Evolutionary conservation across 768 basidiomycete species (phyloP).

Genomic region (Phallus indusiatus): DNA sequence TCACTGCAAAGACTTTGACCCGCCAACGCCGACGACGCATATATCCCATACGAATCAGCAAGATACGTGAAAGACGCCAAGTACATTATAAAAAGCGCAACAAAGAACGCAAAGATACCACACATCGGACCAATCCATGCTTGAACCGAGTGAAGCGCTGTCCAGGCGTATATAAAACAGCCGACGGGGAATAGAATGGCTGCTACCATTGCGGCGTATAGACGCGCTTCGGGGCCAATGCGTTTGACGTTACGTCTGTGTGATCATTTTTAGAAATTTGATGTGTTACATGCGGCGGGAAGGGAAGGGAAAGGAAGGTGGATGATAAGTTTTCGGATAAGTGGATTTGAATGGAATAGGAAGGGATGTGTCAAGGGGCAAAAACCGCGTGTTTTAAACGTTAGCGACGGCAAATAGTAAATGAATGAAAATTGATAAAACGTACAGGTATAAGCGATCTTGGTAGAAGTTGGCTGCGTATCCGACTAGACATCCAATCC

Average conservation of each 20-base stretch:
- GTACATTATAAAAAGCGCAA: slow-evolving; percentile 27
- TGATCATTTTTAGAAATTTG: neutral
- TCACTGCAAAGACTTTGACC: slow-evolving; percentile 53
- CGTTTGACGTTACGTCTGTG: slow-evolving; percentile 12
- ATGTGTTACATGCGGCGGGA: too few relatives aligned
- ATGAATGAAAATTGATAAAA: neutral
- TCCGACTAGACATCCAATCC: slow-evolving; percentile 13
- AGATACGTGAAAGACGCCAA: slow-evolving; percentile 51
- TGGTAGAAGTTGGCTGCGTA: slow-evolving; percentile 12
- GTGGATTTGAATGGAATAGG: too few relatives aligned
- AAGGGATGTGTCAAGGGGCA: neutral
- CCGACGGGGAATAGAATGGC: slow-evolving; percentile 24
- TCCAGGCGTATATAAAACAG: slow-evolving; percentile 24
- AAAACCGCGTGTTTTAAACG: neutral
- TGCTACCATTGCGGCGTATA: slow-evolving; percentile 48
- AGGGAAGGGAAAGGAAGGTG: too few relatives aligned
- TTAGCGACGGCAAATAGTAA: neutral
- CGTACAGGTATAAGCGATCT: slow-evolving; percentile 10
- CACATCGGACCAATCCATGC: slow-evolving; percentile 27
- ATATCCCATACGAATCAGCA: slow-evolving; percentile 58
- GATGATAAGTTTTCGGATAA: neutral
- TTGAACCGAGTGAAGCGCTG: slow-evolving; percentile 15
- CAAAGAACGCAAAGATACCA: slow-evolving; percentile 32
- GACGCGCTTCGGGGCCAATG: slow-evolving; percentile 46
- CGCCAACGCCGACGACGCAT: slow-evolving; percentile 60